Conservation (phyloP, 208 protist species). For the Leishmania tropica region DNA sequence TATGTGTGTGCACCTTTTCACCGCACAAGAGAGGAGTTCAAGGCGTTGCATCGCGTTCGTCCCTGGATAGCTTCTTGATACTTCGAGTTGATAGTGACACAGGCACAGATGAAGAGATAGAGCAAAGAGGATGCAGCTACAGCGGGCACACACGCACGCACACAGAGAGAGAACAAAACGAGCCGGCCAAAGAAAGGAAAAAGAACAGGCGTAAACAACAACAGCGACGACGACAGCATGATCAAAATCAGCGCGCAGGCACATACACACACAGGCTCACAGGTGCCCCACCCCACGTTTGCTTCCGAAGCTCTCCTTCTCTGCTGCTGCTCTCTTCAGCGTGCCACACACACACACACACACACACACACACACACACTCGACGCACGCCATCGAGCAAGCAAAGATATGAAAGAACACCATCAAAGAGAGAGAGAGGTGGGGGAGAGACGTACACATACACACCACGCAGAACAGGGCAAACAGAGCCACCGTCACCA, state of each 20-base stretch:
- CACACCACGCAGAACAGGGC: not conserved
- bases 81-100: not conserved
- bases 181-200: not conserved
- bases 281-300: not conserved
- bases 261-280: not conserved
- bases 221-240: not conserved
- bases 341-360: not conserved
- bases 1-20: not conserved
- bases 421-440: not conserved
- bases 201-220: not conserved
- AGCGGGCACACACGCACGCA: not conserved
- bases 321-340: not conserved
- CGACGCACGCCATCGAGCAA: not conserved
- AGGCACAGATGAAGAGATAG: not conserved
- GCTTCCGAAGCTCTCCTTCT: not conserved
- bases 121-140: not conserved
- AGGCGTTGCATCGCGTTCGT: not conserved
- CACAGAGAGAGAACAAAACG: not conserved
- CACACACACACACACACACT: not conserved
- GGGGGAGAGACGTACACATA: not conserved
- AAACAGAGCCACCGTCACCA: too few species aligned
- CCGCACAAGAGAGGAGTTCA: not conserved
- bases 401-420: not conserved
- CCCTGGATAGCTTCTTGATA: not conserved
- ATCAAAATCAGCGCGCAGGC: not conserved